Conservation (phyloP, 768 basidiomycete species). For the Tephrocybe rancida region DNA sequence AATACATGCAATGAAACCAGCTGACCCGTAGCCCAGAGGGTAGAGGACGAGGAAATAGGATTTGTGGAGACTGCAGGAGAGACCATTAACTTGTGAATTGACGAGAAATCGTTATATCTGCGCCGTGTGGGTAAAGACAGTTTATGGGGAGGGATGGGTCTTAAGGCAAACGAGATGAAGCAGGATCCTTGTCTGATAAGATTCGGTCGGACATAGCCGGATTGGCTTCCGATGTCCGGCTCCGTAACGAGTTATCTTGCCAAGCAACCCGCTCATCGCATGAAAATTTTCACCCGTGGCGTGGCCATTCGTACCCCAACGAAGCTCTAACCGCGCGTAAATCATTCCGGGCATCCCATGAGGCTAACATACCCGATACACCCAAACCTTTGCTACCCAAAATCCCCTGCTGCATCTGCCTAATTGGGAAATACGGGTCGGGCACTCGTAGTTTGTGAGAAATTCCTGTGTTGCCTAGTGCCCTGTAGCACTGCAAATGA, state of each 20-base stretch:
- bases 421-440: constrained; percentile 4
- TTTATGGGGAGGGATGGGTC: constrained; percentile 17
- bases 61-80: constrained; percentile 5
- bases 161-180: constrained; percentile 11
- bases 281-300: constrained; percentile 11
- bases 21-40: constrained; percentile 78
- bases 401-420: no score
- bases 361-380: constrained; percentile 4
- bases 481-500: no score
- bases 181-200: constrained; percentile 51
- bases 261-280: no score
- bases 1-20: constrained; percentile 8
- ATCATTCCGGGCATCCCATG: constrained; percentile 11
- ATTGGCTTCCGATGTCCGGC: neutral
- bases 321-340: constrained; percentile 18
- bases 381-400: no score
- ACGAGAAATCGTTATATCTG: constrained; percentile 5
- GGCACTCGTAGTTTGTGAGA: neutral
- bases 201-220: constrained; percentile 41
- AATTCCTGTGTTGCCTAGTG: no score
- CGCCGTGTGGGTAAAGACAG: constrained; percentile 22
- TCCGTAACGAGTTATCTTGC: no score
- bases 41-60: constrained; percentile 45
- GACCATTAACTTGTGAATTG: constrained; percentile 2
- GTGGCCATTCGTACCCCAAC: constrained; percentile 17